Conservation (phyloP, 148 eudicot species). For the Rhododendron griersonianum region DNA sequence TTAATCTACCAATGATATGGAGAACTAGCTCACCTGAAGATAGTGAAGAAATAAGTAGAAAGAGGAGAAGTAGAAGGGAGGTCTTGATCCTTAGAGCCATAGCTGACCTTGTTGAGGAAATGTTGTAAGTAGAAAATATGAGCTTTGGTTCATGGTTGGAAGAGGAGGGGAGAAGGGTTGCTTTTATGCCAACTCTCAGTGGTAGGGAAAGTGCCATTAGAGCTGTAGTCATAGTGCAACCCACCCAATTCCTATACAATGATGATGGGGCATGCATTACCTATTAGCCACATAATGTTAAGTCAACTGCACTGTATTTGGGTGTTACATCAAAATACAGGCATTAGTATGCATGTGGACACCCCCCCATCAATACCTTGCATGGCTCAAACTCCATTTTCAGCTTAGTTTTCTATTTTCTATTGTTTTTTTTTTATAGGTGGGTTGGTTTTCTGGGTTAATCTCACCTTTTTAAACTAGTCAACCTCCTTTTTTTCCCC, state of each 20-base stretch:
- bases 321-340: conserved; percentile 7
- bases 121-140: neutral
- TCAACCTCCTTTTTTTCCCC: conserved; percentile 14
- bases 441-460: neutral
- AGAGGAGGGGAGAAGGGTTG: conserved; percentile 2
- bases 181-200: conserved; percentile 14
- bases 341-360: conserved; percentile 11
- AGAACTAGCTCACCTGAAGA: conserved; percentile 19
- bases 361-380: neutral
- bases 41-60: conserved; percentile 26
- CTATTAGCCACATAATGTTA: conserved; percentile 12
- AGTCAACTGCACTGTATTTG: conserved; percentile 21
- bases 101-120: neutral
- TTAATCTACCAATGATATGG: neutral
- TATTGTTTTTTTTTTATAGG: neutral
- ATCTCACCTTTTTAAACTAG: conserved; percentile 12
- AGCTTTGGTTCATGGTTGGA: conserved; percentile 1
- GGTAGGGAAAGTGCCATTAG: conserved; percentile 3
- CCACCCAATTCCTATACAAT: conserved; percentile 21
- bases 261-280: conserved; percentile 27
- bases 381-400: conserved; percentile 25
- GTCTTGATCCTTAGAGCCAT: conserved; percentile 38
- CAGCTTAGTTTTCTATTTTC: conserved; percentile 4
- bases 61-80: conserved; percentile 23
- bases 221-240: conserved; percentile 23